phyloP scores from a whole-genome alignment of 371 early-diverging fungal genomes.

The Nematocida sp. region DNA sequence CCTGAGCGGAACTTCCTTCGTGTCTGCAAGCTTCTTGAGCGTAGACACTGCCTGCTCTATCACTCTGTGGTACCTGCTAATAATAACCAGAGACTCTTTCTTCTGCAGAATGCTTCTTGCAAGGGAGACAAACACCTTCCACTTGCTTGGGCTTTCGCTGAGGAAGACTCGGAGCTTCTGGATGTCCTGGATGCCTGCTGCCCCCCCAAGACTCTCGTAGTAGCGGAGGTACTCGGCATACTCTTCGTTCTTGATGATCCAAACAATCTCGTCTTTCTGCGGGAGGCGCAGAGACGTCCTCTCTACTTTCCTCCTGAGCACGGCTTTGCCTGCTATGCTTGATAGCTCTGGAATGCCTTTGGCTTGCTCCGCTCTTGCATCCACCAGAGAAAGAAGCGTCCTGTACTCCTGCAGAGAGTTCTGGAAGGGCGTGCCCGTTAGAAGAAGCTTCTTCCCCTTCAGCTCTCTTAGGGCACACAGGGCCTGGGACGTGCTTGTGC shows the following conservation, averaged over 20 bases:
- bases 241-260: conserved; percentile 44
- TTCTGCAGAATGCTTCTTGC: conserved; percentile 7
- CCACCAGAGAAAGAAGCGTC: conserved; percentile 88
- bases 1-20: conserved; percentile 6
- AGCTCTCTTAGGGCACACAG: conserved; percentile 81
- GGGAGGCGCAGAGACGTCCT: conserved; percentile 35
- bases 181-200: conserved; percentile 29
- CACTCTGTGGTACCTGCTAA: conserved; percentile 23
- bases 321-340: conserved; percentile 31
- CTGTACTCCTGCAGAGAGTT: conserved; percentile 97
- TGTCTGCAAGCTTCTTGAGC: not conserved
- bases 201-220: not conserved
- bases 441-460: conserved; percentile 75
- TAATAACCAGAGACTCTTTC: conserved; percentile 23
- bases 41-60: conserved; percentile 1
- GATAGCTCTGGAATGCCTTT: conserved; percentile 33
- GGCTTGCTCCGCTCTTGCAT: conserved; percentile 59
- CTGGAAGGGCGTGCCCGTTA: conserved; percentile 95
- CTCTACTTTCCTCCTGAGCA: conserved; percentile 44
- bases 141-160: conserved; percentile 31
- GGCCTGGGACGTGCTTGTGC: conserved; percentile 85
- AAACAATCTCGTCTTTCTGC: conserved; percentile 37
- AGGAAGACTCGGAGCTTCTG: conserved; percentile 26
- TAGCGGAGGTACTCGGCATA: not conserved
- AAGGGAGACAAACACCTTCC: conserved; percentile 17